Conservation (phyloP, 306 rosid species). For the Prunus fruticosa region DNA sequence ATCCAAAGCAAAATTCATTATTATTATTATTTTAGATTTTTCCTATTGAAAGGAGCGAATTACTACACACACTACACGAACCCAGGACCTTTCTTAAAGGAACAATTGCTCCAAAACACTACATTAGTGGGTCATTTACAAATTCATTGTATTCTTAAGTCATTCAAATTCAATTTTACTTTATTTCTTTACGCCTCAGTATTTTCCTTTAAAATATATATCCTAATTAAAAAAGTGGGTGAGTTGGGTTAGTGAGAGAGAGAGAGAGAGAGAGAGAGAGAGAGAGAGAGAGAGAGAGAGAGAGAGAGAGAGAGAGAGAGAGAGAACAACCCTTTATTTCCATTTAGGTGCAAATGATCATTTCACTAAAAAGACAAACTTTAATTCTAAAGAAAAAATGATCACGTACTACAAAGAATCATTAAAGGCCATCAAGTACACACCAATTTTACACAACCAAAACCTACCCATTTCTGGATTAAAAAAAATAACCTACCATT, state of each 20-base stretch:
- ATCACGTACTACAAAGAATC: not conserved
- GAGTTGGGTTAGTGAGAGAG: not conserved
- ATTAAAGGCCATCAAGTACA: not conserved
- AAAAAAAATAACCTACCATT: not conserved
- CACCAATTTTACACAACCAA: not conserved
- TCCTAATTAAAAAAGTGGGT: not conserved
- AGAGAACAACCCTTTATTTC: not conserved
- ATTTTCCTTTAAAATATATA: not conserved
- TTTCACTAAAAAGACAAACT: not conserved
- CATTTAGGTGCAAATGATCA: not conserved
- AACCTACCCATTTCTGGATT: not conserved
- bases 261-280: not conserved
- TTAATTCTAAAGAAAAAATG: not conserved
- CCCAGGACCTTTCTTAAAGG: fast-evolving
- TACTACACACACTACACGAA: no score
- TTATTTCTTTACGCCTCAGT: not conserved
- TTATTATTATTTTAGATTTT: no score
- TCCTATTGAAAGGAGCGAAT: no score
- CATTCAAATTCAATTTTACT: not conserved
- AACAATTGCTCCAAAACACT: no score
- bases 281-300: not conserved
- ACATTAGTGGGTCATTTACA: no score
- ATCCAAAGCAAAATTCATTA: not conserved
- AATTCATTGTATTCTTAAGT: not conserved
- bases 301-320: not conserved